A percentile compares a stretch with the other conserved stretches of the same genome.
Evolutionary conservation across 257 asterid genomes (phyloP).

Genomic region (Primulina tabacum): DNA sequence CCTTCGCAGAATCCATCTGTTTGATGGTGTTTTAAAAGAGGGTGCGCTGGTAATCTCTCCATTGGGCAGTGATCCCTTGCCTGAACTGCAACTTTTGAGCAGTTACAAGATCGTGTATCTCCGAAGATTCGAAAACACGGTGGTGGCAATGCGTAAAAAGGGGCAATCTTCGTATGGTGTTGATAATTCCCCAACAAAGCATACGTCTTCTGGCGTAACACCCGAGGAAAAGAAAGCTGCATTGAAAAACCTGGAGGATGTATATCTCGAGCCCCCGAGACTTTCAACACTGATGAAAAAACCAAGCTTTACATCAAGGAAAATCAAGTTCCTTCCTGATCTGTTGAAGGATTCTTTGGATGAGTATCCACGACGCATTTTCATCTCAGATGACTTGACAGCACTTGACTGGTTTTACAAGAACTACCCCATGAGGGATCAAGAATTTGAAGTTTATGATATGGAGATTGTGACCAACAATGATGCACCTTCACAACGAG

Average conservation of each 20-base stretch:
- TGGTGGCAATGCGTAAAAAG: conserved; percentile 38
- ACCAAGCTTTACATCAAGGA: conserved; percentile 17
- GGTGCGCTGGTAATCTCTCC: conserved; percentile 29
- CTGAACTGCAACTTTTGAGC: neutral
- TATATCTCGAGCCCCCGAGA: conserved; percentile 46
- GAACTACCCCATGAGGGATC: conserved; percentile 44
- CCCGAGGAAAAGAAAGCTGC: conserved; percentile 42
- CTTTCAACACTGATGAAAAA: conserved; percentile 13
- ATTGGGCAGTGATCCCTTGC: conserved; percentile 2
- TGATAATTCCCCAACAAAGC: neutral
- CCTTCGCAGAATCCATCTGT: conserved; percentile 26
- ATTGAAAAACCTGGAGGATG: conserved; percentile 45
- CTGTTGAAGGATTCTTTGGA: conserved; percentile 38
- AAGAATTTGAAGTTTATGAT: conserved; percentile 37
- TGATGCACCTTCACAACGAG: conserved; percentile 12
- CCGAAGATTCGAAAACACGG: conserved; percentile 32
- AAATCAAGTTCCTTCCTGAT: conserved; percentile 43
- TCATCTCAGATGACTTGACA: conserved; percentile 34
- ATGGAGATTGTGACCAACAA: conserved; percentile 26
- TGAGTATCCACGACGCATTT: conserved; percentile 43
- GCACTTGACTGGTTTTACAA: conserved; percentile 41
- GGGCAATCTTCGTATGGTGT: conserved; percentile 4
- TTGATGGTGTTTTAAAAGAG: conserved; percentile 37
- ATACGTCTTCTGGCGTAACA: conserved; percentile 24
- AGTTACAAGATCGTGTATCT: conserved; percentile 33